These are phyloP conservation scores for Calonectria hongkongensis DNA, from an alignment of 2,329 filamentous ascomycete genomes.

Conservation along the genomic window DNA sequence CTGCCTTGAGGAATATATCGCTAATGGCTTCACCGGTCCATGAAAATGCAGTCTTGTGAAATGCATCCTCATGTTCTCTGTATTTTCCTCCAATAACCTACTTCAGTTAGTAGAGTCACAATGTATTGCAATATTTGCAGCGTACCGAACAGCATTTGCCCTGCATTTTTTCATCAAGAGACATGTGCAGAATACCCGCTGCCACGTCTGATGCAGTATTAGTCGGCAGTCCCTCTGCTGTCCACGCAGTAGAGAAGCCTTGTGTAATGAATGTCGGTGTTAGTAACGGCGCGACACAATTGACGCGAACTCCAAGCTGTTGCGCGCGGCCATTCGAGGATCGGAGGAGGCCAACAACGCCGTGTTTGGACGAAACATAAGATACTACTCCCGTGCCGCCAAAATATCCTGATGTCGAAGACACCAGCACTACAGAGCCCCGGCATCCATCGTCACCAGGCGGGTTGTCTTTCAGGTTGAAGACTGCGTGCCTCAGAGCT, in stretches of 20 bases:
- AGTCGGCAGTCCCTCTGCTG: slow-evolving; percentile 34
- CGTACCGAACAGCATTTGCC: slow-evolving; percentile 37
- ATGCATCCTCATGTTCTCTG: slow-evolving; percentile 29
- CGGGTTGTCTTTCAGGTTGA: slow-evolving; percentile 39
- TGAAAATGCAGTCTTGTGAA: slow-evolving; percentile 12
- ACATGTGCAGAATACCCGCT: slow-evolving; percentile 35
- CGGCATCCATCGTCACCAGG: slow-evolving; percentile 28
- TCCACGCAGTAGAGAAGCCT: slow-evolving; percentile 32
- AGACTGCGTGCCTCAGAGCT: slow-evolving; percentile 33
- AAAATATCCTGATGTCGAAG: slow-evolving; percentile 48
- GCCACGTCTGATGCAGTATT: slow-evolving; percentile 32
- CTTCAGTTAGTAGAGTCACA: neutral
- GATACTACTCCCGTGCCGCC: slow-evolving; percentile 42
- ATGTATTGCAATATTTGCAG: neutral
- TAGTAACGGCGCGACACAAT: slow-evolving; percentile 43
- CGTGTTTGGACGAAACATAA: slow-evolving; percentile 49
- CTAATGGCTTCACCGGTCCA: slow-evolving; percentile 32
- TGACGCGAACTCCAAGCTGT: slow-evolving; percentile 37
- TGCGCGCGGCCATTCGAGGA: slow-evolving; percentile 33
- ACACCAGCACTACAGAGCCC: slow-evolving; percentile 43
- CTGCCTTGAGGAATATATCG: slow-evolving; percentile 25
- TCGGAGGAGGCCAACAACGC: slow-evolving; percentile 43
- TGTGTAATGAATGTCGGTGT: slow-evolving; percentile 42
- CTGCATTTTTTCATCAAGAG: slow-evolving; percentile 28
- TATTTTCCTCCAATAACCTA: slow-evolving; percentile 31